Conservation (phyloP, 1,284 basidiomycete species). For the Ustilago sp. region DNA sequence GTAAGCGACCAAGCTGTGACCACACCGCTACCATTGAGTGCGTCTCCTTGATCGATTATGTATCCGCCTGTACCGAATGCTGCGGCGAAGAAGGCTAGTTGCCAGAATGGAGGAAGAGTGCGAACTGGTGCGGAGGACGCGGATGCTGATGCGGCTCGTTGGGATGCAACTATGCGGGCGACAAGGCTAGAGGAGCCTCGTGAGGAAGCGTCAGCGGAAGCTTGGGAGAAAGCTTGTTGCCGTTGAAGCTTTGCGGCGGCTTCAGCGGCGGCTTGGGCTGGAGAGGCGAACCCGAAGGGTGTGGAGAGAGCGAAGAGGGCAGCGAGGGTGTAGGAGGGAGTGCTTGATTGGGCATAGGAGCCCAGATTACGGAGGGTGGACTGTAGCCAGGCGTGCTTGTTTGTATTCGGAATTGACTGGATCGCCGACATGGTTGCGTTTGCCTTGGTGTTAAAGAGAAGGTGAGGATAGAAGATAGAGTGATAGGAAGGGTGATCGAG, state of each 20-base stretch:
- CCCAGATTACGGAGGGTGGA: constrained; percentile 27
- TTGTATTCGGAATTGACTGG: neutral
- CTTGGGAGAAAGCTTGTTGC: constrained; percentile 29
- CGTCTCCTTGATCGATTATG: constrained; percentile 63
- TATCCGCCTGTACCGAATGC: constrained; percentile 63
- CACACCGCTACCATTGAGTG: constrained; percentile 62
- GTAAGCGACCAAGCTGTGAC: constrained; percentile 61
- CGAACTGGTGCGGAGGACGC: constrained; percentile 21
- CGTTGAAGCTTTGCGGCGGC: constrained; percentile 35
- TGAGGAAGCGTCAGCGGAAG: constrained; percentile 9
- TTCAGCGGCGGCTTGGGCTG: constrained; percentile 43
- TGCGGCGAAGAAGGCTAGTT: constrained; percentile 57
- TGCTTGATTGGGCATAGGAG: constrained; percentile 37
- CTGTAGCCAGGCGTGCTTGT: constrained; percentile 27
- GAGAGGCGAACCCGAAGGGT: constrained; percentile 56
- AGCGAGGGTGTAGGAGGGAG: constrained; percentile 50
- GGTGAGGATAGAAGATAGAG: neutral
- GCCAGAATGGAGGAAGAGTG: constrained; percentile 62
- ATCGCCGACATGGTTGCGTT: neutral
- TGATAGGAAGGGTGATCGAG: neutral
- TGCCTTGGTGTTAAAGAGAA: neutral
- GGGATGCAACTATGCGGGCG: constrained; percentile 34
- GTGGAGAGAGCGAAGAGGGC: constrained; percentile 52
- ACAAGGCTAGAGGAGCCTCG: constrained; percentile 23
- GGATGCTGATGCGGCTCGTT: constrained; percentile 13